phyloP scores from a whole-genome alignment of 148 eudicot species.

The Nepenthes gracilis region DNA sequence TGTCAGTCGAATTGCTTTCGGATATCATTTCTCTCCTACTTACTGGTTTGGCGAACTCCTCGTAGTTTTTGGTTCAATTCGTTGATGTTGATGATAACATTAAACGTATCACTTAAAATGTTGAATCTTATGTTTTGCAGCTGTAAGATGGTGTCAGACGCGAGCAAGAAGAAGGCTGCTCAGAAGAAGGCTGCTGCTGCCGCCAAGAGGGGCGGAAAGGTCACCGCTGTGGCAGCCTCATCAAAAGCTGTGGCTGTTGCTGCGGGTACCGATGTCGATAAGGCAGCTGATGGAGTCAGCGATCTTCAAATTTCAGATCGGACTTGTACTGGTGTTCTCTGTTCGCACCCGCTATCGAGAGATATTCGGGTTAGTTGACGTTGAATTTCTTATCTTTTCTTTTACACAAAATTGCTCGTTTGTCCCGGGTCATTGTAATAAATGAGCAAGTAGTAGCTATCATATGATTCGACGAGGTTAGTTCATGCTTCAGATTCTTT shows the following conservation, averaged over 20 bases:
- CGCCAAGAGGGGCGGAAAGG: constrained; percentile 85
- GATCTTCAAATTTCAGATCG: constrained; percentile 71
- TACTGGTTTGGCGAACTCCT: too few relatives aligned
- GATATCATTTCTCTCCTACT: too few relatives aligned
- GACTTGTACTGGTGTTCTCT: constrained; percentile 82
- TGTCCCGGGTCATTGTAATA: not conserved
- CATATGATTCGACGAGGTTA: not conserved
- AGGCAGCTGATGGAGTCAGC: constrained; percentile 33
- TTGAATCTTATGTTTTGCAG: too few relatives aligned
- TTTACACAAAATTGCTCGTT: not conserved
- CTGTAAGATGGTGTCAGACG: constrained; percentile 77
- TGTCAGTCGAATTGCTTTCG: too few relatives aligned
- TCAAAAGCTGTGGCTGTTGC: constrained; percentile 22
- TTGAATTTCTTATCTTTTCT: not conserved
- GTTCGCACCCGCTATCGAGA: constrained; percentile 86
- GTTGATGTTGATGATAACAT: not conserved
- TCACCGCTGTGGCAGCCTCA: constrained; percentile 41
- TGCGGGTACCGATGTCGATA: constrained; percentile 18
- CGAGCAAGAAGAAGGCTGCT: constrained; percentile 97
- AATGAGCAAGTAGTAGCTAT: not conserved
- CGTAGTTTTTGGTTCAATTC: not conserved
- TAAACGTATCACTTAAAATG: too few relatives aligned
- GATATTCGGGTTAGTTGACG: constrained; percentile 67
- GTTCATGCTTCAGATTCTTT: too few relatives aligned
- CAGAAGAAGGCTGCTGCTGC: constrained; percentile 99